Evolutionary conservation across 2,329 filamentous ascomycete species (phyloP).

Genomic region (Ceratocystis harringtonii): DNA sequence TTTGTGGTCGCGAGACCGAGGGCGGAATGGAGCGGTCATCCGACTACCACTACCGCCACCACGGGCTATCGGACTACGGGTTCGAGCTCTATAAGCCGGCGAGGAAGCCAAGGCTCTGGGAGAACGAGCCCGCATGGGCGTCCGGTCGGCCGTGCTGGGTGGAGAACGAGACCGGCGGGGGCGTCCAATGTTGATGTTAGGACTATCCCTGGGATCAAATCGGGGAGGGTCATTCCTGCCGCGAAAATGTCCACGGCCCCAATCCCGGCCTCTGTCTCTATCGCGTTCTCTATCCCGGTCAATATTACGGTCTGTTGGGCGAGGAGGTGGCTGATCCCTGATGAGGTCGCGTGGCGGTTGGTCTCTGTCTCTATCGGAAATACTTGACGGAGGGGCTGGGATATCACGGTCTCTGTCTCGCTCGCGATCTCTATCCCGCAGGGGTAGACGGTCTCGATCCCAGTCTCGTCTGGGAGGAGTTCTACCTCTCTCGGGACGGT

Average conservation of each 20-base stretch:
- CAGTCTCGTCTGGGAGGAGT: slow-evolving; percentile 27
- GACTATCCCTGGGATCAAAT: slow-evolving; percentile 13
- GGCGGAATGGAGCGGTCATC: slow-evolving; percentile 14
- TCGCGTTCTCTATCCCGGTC: slow-evolving; percentile 25
- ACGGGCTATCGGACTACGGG: slow-evolving; percentile 13
- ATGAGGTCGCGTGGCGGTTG: slow-evolving; percentile 8
- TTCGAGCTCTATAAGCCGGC: slow-evolving; percentile 8
- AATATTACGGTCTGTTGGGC: slow-evolving; percentile 19
- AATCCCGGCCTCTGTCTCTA: slow-evolving; percentile 24
- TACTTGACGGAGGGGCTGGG: not conserved
- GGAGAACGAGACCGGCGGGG: slow-evolving; percentile 40
- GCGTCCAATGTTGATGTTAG: not conserved
- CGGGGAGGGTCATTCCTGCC: slow-evolving; percentile 23
- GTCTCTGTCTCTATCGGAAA: slow-evolving; percentile 5
- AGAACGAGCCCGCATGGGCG: slow-evolving; percentile 9
- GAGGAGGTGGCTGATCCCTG: slow-evolving; percentile 7
- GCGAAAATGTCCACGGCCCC: slow-evolving; percentile 24
- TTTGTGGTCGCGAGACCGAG: slow-evolving; percentile 6
- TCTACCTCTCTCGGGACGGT: slow-evolving; percentile 27
- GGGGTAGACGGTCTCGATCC: slow-evolving; percentile 18
- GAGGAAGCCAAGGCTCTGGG: slow-evolving; percentile 1
- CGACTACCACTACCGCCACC: not conserved
- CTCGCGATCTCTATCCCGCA: slow-evolving; percentile 20
- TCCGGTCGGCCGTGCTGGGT: slow-evolving; percentile 22
- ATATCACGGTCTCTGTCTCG: slow-evolving; percentile 21